Evolutionary conservation across 192 early-diverging fungal species (phyloP).

Genomic region (Chytriomyces confervae): DNA sequence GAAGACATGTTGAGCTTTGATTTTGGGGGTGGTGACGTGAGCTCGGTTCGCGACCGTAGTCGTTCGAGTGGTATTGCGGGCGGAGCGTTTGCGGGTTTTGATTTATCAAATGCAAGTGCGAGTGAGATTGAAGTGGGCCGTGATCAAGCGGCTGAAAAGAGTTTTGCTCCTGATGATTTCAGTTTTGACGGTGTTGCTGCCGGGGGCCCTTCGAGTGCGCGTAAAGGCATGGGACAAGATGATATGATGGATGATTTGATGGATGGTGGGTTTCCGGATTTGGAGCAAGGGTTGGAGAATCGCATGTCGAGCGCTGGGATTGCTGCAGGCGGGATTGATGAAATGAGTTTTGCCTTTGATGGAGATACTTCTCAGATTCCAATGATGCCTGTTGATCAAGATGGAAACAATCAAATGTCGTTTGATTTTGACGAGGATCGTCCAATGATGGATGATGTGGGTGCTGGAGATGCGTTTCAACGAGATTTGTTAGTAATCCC

Average conservation of each 20-base stretch:
- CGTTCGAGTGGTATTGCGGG: background rate
- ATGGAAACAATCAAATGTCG: background rate
- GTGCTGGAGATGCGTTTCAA: too few species aligned
- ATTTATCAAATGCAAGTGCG: conserved; percentile 12
- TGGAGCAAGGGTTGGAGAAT: conserved; percentile 12
- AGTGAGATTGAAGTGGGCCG: conserved; percentile 65
- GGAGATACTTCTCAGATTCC: background rate
- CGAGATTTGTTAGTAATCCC: background rate
- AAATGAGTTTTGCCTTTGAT: conserved; percentile 27
- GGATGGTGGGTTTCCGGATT: background rate
- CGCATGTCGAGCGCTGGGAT: conserved; percentile 14
- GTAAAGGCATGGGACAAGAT: background rate
- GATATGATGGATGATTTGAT: background rate
- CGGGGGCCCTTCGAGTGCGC: background rate
- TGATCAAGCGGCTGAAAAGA: background rate
- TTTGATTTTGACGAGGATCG: background rate
- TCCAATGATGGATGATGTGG: background rate
- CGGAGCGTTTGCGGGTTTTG: background rate
- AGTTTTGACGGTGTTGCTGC: background rate
- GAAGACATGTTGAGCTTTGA: conserved; percentile 48
- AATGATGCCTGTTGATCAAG: background rate
- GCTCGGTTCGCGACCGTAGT: background rate
- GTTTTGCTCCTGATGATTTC: conserved; percentile 8
- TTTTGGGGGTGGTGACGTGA: conserved; percentile 13
- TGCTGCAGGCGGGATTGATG: conserved; percentile 21